Evolutionary conservation across 1,284 basidiomycete genomes (phyloP).

Genomic region (Trametes pubescens): DNA sequence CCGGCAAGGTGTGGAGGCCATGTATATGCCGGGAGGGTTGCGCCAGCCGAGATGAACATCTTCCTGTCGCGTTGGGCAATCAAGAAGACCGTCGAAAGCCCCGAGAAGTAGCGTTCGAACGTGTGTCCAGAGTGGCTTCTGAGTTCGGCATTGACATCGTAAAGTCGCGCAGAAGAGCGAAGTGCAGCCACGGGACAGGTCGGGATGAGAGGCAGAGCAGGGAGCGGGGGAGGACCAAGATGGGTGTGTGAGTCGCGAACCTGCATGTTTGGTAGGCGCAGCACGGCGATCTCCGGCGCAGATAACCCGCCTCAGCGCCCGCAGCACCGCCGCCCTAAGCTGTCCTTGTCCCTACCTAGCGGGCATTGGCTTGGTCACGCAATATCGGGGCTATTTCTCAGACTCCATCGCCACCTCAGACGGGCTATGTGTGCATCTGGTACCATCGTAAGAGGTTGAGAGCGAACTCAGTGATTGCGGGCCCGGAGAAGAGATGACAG

Average conservation of each 20-base stretch:
- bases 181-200: not conserved
- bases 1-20: too few relatives aligned
- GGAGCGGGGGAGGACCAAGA: not conserved
- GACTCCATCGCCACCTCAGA: too few relatives aligned
- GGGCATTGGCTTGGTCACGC: not conserved
- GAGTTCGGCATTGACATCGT: not conserved
- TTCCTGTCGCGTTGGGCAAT: too few relatives aligned
- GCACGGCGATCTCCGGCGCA: constrained; percentile 21
- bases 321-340: not conserved
- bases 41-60: too few relatives aligned
- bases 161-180: not conserved
- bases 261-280: constrained; percentile 11
- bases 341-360: not conserved
- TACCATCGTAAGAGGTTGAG: not conserved
- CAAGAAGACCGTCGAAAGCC: too few relatives aligned
- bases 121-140: too few relatives aligned
- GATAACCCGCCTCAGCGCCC: not conserved
- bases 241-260: not conserved
- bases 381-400: not conserved
- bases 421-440: too few relatives aligned
- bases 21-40: too few relatives aligned
- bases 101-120: too few relatives aligned
- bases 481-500: not conserved
- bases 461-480: not conserved
- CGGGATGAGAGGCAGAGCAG: not conserved